phyloP scores from a whole-genome alignment of 306 rosid genomes.

The Fragaria ananassa region DNA sequence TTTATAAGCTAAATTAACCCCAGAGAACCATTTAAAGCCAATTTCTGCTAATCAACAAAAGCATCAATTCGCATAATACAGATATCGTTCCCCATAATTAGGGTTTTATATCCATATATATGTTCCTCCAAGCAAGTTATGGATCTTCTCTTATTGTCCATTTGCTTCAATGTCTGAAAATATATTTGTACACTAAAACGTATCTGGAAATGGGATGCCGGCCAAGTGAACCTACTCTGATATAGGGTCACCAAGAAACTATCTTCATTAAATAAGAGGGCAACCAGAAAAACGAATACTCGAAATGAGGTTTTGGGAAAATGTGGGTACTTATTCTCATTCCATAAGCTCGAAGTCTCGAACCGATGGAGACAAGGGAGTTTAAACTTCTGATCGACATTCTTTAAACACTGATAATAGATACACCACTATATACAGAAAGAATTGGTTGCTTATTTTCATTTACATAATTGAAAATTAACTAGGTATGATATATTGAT shows the following conservation, averaged over 20 bases:
- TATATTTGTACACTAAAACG: neutral
- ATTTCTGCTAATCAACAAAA: neutral
- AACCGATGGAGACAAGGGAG: too few species aligned
- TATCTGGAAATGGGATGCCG: neutral
- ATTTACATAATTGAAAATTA: too few species aligned
- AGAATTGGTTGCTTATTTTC: too few species aligned
- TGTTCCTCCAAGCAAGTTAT: neutral
- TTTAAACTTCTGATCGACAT: too few species aligned
- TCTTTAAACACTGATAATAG: neutral
- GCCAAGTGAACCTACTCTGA: neutral
- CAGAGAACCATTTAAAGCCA: neutral
- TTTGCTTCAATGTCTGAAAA: neutral
- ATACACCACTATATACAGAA: neutral
- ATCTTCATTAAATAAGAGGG: neutral
- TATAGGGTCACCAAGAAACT: neutral
- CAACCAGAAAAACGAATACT: too few species aligned
- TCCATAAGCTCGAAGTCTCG: neutral
- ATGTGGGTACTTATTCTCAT: neutral
- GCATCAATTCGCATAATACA: neutral
- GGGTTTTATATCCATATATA: neutral
- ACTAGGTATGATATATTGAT: too few species aligned
- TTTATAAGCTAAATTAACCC: neutral
- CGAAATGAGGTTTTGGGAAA: too few species aligned
- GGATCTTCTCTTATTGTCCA: neutral
- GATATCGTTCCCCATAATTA: neutral